phyloP scores from a whole-genome alignment of 2,329 filamentous ascomycete species.

The Magnaporthiopsis poae region DNA sequence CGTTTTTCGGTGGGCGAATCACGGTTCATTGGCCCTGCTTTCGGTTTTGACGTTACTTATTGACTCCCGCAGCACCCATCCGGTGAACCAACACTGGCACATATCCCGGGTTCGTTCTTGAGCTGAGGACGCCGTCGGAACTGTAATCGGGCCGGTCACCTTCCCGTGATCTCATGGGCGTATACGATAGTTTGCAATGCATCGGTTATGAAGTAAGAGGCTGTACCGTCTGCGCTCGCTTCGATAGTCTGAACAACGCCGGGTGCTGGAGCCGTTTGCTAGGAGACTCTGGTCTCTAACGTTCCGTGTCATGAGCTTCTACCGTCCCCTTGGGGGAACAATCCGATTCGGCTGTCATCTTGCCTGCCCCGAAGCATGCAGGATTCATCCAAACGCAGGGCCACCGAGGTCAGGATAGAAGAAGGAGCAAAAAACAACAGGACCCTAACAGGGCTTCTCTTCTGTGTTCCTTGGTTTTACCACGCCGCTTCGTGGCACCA shows the following conservation, averaged over 20 bases:
- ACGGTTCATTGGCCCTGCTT: not conserved
- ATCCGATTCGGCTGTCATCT: not conserved
- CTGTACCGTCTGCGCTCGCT: no score
- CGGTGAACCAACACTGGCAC: not conserved
- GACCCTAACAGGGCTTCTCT: no score
- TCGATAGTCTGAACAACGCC: not conserved
- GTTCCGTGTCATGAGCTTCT: not conserved
- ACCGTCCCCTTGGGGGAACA: not conserved
- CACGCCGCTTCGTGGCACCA: no score
- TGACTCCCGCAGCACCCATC: not conserved
- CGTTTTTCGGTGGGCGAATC: not conserved
- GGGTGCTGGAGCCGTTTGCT: no score
- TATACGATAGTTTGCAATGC: not conserved
- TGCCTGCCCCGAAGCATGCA: no score
- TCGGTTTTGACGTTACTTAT: not conserved
- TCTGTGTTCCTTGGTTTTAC: no score
- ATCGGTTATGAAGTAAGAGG: not conserved
- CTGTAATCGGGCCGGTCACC: not conserved
- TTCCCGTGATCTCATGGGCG: not conserved
- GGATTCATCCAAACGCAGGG: no score
- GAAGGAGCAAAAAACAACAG: no score
- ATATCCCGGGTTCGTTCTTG: not conserved
- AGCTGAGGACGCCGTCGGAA: not conserved
- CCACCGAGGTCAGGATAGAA: no score
- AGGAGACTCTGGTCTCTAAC: not conserved